Percentiles rank a stretch among this genome's conserved stretches.
Evolutionary conservation across 2,329 filamentous ascomycete genomes (phyloP).

Genomic region (Aureobasidium uvarum): DNA sequence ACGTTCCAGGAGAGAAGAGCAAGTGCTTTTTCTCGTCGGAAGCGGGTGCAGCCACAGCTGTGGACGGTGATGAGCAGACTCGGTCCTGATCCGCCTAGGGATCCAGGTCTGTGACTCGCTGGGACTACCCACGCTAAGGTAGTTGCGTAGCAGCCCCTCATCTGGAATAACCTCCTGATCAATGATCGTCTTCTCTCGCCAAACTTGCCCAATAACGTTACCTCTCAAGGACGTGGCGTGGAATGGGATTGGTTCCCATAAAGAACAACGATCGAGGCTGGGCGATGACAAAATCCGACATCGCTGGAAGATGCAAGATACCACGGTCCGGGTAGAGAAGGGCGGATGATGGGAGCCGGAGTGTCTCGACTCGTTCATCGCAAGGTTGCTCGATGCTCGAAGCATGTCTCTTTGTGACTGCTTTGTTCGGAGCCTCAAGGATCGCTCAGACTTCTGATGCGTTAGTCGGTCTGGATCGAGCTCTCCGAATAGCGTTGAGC

Average conservation of each 20-base stretch:
- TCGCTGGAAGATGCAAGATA: background rate
- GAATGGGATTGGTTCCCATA: background rate
- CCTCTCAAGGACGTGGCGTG: background rate
- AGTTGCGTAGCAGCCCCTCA: background rate
- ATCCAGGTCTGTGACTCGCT: background rate
- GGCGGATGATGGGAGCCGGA: background rate
- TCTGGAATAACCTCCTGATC: background rate
- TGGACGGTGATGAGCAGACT: background rate
- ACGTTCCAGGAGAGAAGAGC: background rate
- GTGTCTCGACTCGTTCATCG: background rate
- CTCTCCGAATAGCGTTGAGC: no score
- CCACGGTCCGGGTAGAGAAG: background rate
- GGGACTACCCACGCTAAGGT: background rate
- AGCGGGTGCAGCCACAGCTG: background rate
- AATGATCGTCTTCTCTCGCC: background rate
- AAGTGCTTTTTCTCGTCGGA: conserved; percentile 10
- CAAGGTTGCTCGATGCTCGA: background rate
- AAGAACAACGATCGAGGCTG: background rate
- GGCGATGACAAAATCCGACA: background rate
- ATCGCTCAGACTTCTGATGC: background rate
- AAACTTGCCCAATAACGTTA: background rate
- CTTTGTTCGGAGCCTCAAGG: no score
- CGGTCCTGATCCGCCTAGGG: background rate
- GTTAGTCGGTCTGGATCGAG: background rate
- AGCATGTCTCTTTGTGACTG: background rate